Percentiles rank a stretch among this genome's conserved stretches.
Conservation (phyloP, 129 eudicot species). For the Ambrosia artemisiifolia region DNA sequence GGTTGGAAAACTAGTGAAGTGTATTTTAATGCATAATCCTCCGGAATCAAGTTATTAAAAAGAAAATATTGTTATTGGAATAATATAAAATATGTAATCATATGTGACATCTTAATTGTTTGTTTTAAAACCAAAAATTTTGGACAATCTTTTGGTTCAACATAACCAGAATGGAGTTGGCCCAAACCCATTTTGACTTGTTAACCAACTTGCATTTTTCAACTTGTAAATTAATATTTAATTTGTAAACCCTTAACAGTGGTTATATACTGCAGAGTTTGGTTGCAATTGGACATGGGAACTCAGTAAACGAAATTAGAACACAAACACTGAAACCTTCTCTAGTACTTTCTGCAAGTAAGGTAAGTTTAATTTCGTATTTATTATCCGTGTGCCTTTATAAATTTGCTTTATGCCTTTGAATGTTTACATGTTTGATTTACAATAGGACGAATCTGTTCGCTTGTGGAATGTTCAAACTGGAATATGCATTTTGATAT, state of each 20-base stretch:
- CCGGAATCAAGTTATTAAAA: neutral
- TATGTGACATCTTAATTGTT: neutral
- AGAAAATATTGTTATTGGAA: neutral
- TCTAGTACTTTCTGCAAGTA: slow-evolving; percentile 93
- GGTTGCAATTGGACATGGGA: slow-evolving; percentile 99
- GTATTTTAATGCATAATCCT: neutral
- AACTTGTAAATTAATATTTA: neutral
- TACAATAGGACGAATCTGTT: slow-evolving; percentile 90
- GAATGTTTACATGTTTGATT: slow-evolving; percentile 8
- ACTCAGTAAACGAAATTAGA: slow-evolving; percentile 86
- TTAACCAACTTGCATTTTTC: neutral
- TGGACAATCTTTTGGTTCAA: neutral
- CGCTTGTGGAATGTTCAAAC: slow-evolving; percentile 96
- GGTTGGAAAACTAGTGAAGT: neutral
- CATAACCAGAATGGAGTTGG: too few species aligned
- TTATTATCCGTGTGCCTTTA: neutral
- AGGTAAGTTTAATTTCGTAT: slow-evolving; percentile 47
- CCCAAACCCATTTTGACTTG: neutral
- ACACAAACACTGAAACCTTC: slow-evolving; percentile 88
- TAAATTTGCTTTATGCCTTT: neutral
- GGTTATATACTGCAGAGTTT: slow-evolving; percentile 57
- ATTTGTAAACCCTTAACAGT: neutral
- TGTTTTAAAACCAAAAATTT: neutral
- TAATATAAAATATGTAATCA: neutral
- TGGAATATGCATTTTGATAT: slow-evolving; percentile 92